Base-by-base conservation (phyloP, 805 yeast genomes). In the Scheffersomyces stipitis region DNA sequence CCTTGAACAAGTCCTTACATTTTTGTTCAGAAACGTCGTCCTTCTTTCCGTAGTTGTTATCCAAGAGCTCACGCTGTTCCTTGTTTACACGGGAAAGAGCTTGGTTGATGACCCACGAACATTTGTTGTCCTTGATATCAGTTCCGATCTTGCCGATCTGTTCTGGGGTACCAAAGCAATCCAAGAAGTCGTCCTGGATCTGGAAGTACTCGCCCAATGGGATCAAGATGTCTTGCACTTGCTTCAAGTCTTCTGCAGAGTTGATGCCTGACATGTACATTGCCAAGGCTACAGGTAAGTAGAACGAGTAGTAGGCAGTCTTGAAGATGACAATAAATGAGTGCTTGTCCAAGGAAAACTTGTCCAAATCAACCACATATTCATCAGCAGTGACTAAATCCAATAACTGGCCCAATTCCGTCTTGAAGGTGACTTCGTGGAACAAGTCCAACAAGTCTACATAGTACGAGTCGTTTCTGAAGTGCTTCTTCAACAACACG, bases 141-240 rank as follows among this genome's bases (percentile, higher is more conserved):
- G 99, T 93, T 51, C 99, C 99, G 51, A 93, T 88, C 75, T 93
- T 93, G 46, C 99, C 99, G 58, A 90, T 93, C 56, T 91, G 88
- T 59, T 86, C 95, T 29, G 99, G 96, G 53, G 91, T 88, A 48
- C 99, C 99, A 58, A 87, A 93, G 65, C 96, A 87, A 66, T 93
- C 99, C 49, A 93, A 78, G 71, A 75, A 93, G 64, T 93, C 99
- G 61, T 93, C 99, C 71, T 93, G 99, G 51, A 93, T 87, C 73
- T 93, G 99, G 83, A 93, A 93, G 64, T 93, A 93, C 65, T 93
- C 97, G 41, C 99, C 99, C 50, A 93, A 77, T 38, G 97, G 97
- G 47, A 93, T 81, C 63, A 93, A 75, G 28, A 93, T 81, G 50
- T 86, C 93, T 44, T 73, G 75, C 14, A 88, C 96, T 71, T 91